Conservation (phyloP, 306 rosid species). For the Vicia sativa region DNA sequence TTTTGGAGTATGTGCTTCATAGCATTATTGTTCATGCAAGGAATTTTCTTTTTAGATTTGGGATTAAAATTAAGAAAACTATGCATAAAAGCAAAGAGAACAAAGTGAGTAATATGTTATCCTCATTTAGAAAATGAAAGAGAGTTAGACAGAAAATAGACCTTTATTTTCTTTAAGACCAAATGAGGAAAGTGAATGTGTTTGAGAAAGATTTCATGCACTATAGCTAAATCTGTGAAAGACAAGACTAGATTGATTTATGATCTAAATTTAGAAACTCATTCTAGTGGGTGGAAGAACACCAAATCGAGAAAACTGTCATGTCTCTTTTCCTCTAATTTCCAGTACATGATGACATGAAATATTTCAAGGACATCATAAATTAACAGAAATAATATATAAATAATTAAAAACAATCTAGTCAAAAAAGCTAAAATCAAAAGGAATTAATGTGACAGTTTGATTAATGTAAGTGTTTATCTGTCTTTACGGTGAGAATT, state of each 20-base stretch:
- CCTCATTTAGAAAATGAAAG: conserved; percentile 1
- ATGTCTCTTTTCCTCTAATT: conserved; percentile 11
- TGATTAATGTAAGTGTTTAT: neutral
- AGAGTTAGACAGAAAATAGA: conserved; percentile 1
- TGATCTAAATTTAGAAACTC: conserved; percentile 60
- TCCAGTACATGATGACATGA: conserved; percentile 38
- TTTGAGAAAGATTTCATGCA: conserved; percentile 44
- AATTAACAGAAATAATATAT: neutral
- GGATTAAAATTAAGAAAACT: neutral
- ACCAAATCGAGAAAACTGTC: conserved; percentile 48
- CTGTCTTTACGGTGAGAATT: conserved; percentile 11
- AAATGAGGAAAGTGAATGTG: conserved; percentile 79
- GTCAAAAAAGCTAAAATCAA: neutral
- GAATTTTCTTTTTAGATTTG: neutral
- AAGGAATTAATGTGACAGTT: neutral
- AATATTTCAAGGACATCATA: conserved; percentile 37
- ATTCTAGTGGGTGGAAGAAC: conserved; percentile 27
- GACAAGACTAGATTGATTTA: conserved; percentile 49
- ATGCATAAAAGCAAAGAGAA: neutral
- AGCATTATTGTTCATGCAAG: too few relatives aligned
- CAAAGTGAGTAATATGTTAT: conserved; percentile 8
- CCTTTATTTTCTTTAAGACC: conserved; percentile 40
- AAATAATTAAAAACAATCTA: neutral
- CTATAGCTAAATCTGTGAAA: conserved; percentile 45
- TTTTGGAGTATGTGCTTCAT: too few relatives aligned